Evolutionary conservation across 108 stramenopile genomes (phyloP).

Genomic region (Schizochytrium sp.): DNA sequence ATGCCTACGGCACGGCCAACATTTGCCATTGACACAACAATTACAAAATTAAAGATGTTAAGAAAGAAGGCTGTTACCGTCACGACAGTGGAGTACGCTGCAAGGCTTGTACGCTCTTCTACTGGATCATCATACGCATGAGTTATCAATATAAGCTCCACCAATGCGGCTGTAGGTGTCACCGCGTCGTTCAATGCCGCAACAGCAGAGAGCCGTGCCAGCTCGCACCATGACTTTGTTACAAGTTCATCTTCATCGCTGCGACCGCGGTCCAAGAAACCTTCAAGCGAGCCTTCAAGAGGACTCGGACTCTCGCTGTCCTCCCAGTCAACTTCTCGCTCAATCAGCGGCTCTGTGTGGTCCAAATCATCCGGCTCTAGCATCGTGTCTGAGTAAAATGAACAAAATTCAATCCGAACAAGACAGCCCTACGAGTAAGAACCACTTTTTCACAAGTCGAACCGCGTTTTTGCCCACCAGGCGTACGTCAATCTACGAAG

Average conservation of each 20-base stretch:
- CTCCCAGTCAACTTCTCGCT: not conserved
- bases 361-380: conserved; percentile 11
- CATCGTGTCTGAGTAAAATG: not conserved
- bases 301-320: not conserved
- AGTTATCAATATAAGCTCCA: conserved; percentile 5
- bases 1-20: conserved; percentile 50
- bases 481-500: too few species aligned
- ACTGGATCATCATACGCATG: conserved; percentile 11
- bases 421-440: too few species aligned
- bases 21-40: conserved; percentile 48
- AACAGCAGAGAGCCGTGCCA: conserved; percentile 53
- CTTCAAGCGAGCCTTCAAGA: not conserved
- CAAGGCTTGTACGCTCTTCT: not conserved
- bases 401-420: too few species aligned
- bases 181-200: conserved; percentile 47
- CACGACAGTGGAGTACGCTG: conserved; percentile 43
- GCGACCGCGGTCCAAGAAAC: not conserved
- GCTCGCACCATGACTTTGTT: conserved; percentile 35
- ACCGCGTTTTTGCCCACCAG: too few species aligned
- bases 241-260: conserved; percentile 9
- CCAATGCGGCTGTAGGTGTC: conserved; percentile 36
- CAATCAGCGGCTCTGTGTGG: not conserved
- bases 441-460: too few species aligned
- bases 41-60: conserved; percentile 58
- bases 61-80: conserved; percentile 11